Evolutionary conservation across 2,329 filamentous ascomycete genomes (phyloP), one percentile per base, ranked within the genome.

Genomic region (Colletotrichum viniferum): DNA sequence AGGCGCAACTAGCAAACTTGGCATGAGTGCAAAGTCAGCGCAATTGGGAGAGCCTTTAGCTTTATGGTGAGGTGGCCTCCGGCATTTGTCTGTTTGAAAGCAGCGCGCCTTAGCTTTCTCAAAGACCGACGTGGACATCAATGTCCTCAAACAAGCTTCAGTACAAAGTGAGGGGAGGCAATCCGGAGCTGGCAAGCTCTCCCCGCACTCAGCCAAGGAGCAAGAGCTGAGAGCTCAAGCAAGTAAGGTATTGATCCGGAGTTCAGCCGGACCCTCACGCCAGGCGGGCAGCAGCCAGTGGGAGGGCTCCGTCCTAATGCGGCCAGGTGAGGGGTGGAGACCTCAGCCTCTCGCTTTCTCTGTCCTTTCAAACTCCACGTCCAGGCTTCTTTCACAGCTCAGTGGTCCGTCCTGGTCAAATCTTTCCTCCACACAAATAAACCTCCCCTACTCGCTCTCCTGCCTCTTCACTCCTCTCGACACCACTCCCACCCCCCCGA

Each of bases 401-500:
- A 52, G 43, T 52, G 43, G 43, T 52, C 58, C 16, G 64, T 60
- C 61, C 28, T 63, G 55, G 56, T 75, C 69, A 73, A 75, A 73
- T 58, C 69, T 73, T 73, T 68, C 73, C 62, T 73, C 73, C 69
- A 75, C 73, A 75, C 69, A 75, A 73, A 73, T 69, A 73, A 62
- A 74, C 63, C n/a, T 73, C 21, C 48, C 36, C 55, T 63, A 60
- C 43, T 58, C 58, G 26, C 62, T 63, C 68, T 64, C 34, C 67
- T 8, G n/a, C 67, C 58, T 68, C 48, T 56, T 58, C 52, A 56
- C 72, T 74, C 55, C 36, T 60, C 52, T 60, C 52, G 21, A 48
- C 30, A 74, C 68, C 60, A 56, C 52, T 52, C 32, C 34, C 56
- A 32, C 64, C 63, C 73, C 63, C n/a, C 56, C 36, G 36, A 75